A percentile compares a stretch with the other conserved stretches of the same genome.
Conservation (phyloP, 192 early-diverging fungal species). For the Backusella australiensis region DNA sequence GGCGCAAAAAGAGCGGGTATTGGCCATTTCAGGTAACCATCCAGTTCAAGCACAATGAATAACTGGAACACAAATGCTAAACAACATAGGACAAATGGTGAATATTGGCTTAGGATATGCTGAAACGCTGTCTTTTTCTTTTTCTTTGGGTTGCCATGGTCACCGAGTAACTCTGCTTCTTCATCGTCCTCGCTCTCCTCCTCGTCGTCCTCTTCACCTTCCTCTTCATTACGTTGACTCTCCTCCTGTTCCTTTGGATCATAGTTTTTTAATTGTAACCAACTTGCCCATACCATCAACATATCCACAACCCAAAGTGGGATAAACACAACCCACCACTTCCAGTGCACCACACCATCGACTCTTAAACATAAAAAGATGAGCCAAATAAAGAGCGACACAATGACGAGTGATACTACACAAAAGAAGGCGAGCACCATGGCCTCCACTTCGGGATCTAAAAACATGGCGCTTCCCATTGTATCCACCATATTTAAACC, state of each 20-base stretch:
- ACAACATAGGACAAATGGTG: conserved; percentile 12
- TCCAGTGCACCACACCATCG: conserved; percentile 66
- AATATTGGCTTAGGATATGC: background rate
- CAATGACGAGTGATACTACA: conserved; percentile 43
- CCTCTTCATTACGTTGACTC: conserved; percentile 30
- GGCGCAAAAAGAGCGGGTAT: conserved; percentile 70
- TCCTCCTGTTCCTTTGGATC: conserved; percentile 1
- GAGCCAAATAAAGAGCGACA: conserved; percentile 75
- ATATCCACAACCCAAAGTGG: conserved; percentile 77
- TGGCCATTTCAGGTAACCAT: conserved; percentile 54
- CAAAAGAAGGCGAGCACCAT: conserved; percentile 57
- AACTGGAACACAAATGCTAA: conserved; percentile 68
- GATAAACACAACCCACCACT: conserved; percentile 68
- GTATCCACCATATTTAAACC: conserved; percentile 68
- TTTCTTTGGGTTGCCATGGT: background rate
- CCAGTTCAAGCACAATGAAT: conserved; percentile 63
- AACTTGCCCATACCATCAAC: conserved; percentile 21
- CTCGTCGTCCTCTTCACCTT: conserved; percentile 37
- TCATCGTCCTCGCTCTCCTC: conserved; percentile 37
- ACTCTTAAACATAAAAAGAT: conserved; percentile 70
- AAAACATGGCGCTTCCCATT: conserved; percentile 49
- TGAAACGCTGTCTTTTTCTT: background rate
- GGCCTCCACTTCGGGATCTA: conserved; percentile 61
- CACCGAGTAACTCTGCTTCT: conserved; percentile 13
- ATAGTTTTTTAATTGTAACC: background rate